Conservation (phyloP, 805 yeast species). For the Scheffersomyces spartinae region DNA sequence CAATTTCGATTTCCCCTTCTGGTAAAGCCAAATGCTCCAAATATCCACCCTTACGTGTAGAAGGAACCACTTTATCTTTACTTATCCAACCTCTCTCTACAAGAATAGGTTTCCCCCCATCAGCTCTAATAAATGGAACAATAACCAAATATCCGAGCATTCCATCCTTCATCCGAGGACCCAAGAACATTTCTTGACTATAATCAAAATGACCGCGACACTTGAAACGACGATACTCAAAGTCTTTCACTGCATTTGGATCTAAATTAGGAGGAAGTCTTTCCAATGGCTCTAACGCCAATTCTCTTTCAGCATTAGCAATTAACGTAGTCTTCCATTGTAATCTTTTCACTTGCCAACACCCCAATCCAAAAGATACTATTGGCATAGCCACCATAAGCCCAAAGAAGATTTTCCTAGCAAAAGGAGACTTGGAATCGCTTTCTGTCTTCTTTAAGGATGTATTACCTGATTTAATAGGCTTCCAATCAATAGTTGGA, state of each 20-base stretch:
- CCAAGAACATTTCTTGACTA: slow-evolving; percentile 79
- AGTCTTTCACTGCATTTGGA: slow-evolving; percentile 55
- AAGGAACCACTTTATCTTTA: slow-evolving; percentile 52
- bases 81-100: slow-evolving; percentile 90
- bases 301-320: slow-evolving; percentile 69
- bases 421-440: slow-evolving; percentile 22
- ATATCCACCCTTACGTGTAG: slow-evolving; percentile 31
- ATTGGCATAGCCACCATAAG: slow-evolving; percentile 69
- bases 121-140: slow-evolving; percentile 69
- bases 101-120: slow-evolving; percentile 66
- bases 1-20: slow-evolving; percentile 56
- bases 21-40: slow-evolving; percentile 67
- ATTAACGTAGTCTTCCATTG: slow-evolving; percentile 83
- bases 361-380: slow-evolving; percentile 73
- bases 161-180: slow-evolving; percentile 68
- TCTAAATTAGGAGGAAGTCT: slow-evolving; percentile 52
- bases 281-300: slow-evolving; percentile 61
- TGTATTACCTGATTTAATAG: slow-evolving; percentile 40
- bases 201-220: slow-evolving; percentile 73
- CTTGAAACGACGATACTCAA: slow-evolving; percentile 75
- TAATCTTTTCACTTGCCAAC: slow-evolving; percentile 84
- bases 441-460: slow-evolving; percentile 27
- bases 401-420: slow-evolving; percentile 31
- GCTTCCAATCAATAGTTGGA: slow-evolving; percentile 77
- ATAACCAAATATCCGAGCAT: slow-evolving; percentile 67